These are phyloP conservation scores for Fusarium musae DNA, from an alignment of 2,329 filamentous ascomycete species.

Conservation along the genomic window DNA sequence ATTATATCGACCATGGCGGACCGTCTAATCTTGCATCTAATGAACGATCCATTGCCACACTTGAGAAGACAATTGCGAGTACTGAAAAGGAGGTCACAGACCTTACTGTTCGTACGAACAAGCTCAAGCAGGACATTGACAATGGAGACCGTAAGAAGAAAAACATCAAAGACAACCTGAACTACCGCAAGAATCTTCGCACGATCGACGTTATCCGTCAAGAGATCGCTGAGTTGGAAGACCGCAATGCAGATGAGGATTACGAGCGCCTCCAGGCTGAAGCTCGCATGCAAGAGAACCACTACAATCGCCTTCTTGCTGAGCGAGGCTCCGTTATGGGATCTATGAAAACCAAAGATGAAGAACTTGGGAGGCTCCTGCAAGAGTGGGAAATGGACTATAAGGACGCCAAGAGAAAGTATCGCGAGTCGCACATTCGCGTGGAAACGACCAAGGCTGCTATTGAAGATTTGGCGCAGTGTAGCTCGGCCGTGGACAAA, in stretches of 20 bases:
- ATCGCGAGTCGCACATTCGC: constrained; percentile 88
- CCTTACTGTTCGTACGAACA: constrained; percentile 77
- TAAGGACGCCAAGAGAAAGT: constrained; percentile 81
- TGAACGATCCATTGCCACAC: constrained; percentile 72
- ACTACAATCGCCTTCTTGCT: constrained; percentile 75
- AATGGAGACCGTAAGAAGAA: constrained; percentile 86
- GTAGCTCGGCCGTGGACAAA: constrained; percentile 86
- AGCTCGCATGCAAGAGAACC: constrained; percentile 72
- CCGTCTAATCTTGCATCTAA: constrained; percentile 76
- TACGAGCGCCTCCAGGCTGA: constrained; percentile 79
- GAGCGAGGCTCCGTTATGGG: constrained; percentile 80
- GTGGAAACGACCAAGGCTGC: constrained; percentile 93
- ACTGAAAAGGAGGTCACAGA: constrained; percentile 75
- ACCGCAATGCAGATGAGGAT: constrained; percentile 84
- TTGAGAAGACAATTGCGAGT: constrained; percentile 73
- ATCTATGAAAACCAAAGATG: constrained; percentile 84
- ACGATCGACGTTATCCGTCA: constrained; percentile 72
- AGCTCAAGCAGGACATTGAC: constrained; percentile 78
- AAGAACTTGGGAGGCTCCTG: constrained; percentile 77
- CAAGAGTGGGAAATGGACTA: constrained; percentile 88
- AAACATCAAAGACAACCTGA: constrained; percentile 88
- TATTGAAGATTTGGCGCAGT: constrained; percentile 88
- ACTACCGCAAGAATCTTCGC: constrained; percentile 80
- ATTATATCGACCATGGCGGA: constrained; percentile 82
- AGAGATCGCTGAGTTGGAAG: constrained; percentile 80